Base-by-base conservation (phyloP, 192 early-diverging fungal species). In the Neocallimastix lanati region DNA sequence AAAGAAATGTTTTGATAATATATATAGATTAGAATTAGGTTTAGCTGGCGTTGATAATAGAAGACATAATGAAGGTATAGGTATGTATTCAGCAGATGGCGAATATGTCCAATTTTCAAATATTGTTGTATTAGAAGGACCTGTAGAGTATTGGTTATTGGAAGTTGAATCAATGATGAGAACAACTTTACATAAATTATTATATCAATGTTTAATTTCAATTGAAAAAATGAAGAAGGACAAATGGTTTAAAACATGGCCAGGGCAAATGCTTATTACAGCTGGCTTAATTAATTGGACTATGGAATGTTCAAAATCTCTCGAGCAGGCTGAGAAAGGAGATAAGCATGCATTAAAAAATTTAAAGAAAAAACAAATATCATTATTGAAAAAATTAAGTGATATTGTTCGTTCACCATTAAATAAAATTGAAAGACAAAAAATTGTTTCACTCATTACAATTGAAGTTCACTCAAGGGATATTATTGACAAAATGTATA, bases 191-290 rank as follows among this genome's bases (percentile, higher is more conserved):
- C 79, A 88, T 35, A 85, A 85, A 76, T 81, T 90, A 37, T 81
- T 90, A 27, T 76, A 86, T 78, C 86, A 88, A 18, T 86, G 85
- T 50, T 77, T 90, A 12, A 76, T 87, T 36, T 82, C 82, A 0
- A 80, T 87, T 81, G 89, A 90, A 79, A 90, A 90, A 80, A 84
- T 81, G 13, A 90, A 90, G 79, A 87, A 88, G 77, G 88, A 90
- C 78, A 90, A 90, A 79, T 90, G 89, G 89, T 82, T 90, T 21
- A 89, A 88, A 78, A 88, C 87, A 77, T 90, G 89, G 89, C 85
- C 89, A 2, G 89, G 89, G 0, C 86, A 87, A 82, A 81, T 90
- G 33, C 77, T 90, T 18, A 90, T 90, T 29, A 88, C 87, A 28
- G 81, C 88, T 67, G 86, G 85, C 16, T 79, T 90, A 29, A 87